These are phyloP conservation scores for Suillus spraguei DNA, from an alignment of 768 basidiomycete species.

Conservation along the genomic window DNA sequence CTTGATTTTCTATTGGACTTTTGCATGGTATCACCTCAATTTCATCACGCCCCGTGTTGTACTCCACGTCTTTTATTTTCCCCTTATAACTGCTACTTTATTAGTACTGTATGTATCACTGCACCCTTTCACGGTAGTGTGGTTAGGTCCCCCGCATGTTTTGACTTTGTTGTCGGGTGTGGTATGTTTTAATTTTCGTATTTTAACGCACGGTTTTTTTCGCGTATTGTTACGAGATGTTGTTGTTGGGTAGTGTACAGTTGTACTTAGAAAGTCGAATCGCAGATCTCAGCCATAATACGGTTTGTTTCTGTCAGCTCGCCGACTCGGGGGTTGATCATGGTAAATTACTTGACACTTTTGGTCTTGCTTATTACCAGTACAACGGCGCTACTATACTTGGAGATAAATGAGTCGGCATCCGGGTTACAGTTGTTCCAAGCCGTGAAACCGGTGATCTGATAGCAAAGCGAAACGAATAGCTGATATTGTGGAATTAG, in stretches of 20 bases:
- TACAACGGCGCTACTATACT: too few relatives aligned
- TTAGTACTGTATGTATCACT: neutral
- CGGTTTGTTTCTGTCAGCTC: neutral
- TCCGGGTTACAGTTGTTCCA: neutral
- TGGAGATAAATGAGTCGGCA: neutral
- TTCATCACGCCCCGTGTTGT: constrained; percentile 1
- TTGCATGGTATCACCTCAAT: constrained; percentile 8
- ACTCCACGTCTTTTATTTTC: neutral
- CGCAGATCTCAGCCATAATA: neutral
- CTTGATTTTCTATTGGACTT: neutral
- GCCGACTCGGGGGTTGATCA: neutral
- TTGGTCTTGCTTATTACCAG: too few relatives aligned
- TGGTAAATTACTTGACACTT: neutral
- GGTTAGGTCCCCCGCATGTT: neutral
- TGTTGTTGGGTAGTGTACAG: constrained; percentile 3
- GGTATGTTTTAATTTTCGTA: neutral
- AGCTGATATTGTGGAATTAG: neutral
- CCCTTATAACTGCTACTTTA: neutral
- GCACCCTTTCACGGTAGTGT: constrained; percentile 1
- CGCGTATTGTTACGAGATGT: neutral
- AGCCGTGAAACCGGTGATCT: neutral
- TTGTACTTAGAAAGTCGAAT: neutral
- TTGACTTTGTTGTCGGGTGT: neutral
- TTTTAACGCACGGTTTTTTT: constrained; percentile 2
- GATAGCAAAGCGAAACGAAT: neutral